Conservation (phyloP, 495 filamentous ascomycete genomes). For the Hyaloscypha variabilis region DNA sequence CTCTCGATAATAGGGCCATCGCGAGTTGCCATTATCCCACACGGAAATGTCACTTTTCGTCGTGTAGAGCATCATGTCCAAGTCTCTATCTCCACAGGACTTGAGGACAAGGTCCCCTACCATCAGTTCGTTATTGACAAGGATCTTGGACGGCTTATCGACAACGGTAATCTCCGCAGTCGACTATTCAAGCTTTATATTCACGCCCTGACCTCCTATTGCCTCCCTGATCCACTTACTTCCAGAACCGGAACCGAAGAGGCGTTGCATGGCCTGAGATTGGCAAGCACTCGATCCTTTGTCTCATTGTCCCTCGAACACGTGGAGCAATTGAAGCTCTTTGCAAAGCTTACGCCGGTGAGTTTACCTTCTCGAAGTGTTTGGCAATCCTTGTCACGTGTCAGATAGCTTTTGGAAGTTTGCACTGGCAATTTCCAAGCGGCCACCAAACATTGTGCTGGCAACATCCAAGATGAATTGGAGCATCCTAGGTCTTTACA, state of each 20-base stretch:
- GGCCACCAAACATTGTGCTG: too few relatives aligned
- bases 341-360: slow-evolving; percentile 54
- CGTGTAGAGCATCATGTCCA: slow-evolving; percentile 39
- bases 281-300: slow-evolving; percentile 55
- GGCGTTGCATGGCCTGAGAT: slow-evolving; percentile 50
- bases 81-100: slow-evolving; percentile 38
- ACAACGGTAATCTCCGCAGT: slow-evolving; percentile 55
- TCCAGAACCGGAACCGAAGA: slow-evolving; percentile 64
- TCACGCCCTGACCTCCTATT: slow-evolving; percentile 62
- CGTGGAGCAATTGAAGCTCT: slow-evolving; percentile 38
- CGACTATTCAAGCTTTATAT: slow-evolving; percentile 57
- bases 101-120: slow-evolving; percentile 29
- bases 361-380: too few relatives aligned
- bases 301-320: slow-evolving; percentile 42
- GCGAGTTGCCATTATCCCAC: slow-evolving; percentile 53
- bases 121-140: slow-evolving; percentile 49
- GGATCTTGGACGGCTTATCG: slow-evolving; percentile 48
- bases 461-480: too few relatives aligned
- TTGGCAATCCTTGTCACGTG: too few relatives aligned
- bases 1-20: slow-evolving; percentile 3
- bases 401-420: too few relatives aligned
- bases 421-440: too few relatives aligned
- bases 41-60: slow-evolving; percentile 39
- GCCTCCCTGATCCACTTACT: slow-evolving; percentile 60
- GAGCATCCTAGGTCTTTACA: too few relatives aligned